A percentile compares a stretch with the other conserved stretches of the same genome.
phyloP scores from a whole-genome alignment of 2,329 filamentous ascomycete genomes.

The Trichophyton schoenleinii region DNA sequence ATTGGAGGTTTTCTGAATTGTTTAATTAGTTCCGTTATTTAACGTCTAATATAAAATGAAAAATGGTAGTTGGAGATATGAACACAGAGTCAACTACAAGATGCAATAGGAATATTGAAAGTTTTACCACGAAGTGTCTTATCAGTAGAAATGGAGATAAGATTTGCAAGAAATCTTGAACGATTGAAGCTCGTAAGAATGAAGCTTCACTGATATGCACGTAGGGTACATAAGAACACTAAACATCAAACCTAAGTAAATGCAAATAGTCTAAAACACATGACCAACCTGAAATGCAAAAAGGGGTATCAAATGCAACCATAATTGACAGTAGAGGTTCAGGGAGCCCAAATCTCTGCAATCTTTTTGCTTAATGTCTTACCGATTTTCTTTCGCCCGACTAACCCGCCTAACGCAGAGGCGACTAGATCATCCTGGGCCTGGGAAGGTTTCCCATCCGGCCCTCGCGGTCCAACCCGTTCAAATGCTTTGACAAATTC shows the following conservation, averaged over 20 bases:
- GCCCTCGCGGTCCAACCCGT: slow-evolving; percentile 33
- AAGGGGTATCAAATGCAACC: background rate
- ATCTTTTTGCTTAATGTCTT: slow-evolving; percentile 56
- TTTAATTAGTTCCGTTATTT: too few relatives aligned
- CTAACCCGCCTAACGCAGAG: slow-evolving; percentile 42
- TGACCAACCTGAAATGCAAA: background rate
- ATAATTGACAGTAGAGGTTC: background rate
- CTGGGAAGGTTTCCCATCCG: slow-evolving; percentile 34
- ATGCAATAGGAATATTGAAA: too few relatives aligned
- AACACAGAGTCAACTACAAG: too few relatives aligned
- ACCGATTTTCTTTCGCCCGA: slow-evolving; percentile 56
- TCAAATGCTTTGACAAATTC: slow-evolving; percentile 60
- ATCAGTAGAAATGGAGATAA: too few relatives aligned
- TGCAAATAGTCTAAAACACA: background rate
- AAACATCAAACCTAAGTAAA: background rate
- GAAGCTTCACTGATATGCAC: too few relatives aligned
- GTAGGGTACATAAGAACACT: too few relatives aligned
- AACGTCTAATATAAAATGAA: too few relatives aligned
- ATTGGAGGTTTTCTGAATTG: background rate
- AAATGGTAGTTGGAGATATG: too few relatives aligned
- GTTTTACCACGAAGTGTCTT: too few relatives aligned
- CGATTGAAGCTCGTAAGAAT: too few relatives aligned
- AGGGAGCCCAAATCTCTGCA: slow-evolving; percentile 55
- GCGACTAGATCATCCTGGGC: slow-evolving; percentile 50
- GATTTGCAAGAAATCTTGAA: too few relatives aligned